Conservation (phyloP, 176 grass and related monocot genomes). For the Oryza australiensis region DNA sequence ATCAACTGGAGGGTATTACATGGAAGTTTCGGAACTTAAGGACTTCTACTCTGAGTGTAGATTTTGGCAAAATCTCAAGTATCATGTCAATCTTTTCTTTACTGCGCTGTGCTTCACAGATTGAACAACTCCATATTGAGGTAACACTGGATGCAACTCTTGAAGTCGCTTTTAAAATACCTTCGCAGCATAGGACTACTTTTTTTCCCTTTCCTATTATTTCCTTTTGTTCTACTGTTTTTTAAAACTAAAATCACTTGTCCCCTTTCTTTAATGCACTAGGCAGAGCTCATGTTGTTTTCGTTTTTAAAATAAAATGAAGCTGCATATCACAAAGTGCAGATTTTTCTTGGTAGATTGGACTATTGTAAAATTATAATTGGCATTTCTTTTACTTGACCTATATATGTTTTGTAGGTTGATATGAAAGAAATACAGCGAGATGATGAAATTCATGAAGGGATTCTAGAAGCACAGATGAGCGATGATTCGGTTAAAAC, state of each 20-base stretch:
- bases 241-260: no score
- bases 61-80: slow-evolving; percentile 5
- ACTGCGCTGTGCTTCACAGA: background rate
- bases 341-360: background rate
- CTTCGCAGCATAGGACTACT: no score
- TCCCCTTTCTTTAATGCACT: no score
- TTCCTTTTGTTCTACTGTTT: no score
- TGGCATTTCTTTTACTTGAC: background rate
- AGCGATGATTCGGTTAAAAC: background rate
- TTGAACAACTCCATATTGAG: background rate
- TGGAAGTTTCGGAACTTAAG: slow-evolving; percentile 18
- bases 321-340: background rate
- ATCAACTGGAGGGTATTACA: background rate
- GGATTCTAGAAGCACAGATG: background rate
- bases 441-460: background rate
- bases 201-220: no score
- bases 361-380: background rate
- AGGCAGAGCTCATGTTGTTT: no score
- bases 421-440: background rate
- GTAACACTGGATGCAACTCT: slow-evolving; percentile 7
- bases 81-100: slow-evolving; percentile 15
- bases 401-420: slow-evolving; percentile 2
- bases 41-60: background rate
- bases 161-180: background rate
- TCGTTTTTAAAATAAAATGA: background rate